These are phyloP conservation scores for Aspergillus hancockii DNA, from an alignment of 495 filamentous ascomycete species.

Conservation along the genomic window DNA sequence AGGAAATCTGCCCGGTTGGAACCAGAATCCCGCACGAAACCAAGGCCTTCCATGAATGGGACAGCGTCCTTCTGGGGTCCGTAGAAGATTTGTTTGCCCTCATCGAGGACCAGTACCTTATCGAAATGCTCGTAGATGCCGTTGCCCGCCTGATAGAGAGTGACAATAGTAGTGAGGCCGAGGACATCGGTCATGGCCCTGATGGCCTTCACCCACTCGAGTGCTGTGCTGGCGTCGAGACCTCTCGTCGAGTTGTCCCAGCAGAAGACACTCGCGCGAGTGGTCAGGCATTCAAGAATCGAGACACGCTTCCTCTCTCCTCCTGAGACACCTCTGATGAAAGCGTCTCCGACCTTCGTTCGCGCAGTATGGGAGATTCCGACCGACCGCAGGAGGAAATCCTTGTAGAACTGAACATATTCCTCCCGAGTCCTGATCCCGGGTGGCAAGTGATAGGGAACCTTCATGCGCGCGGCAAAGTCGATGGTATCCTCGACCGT, in stretches of 20 bases:
- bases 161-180: constrained; percentile 50
- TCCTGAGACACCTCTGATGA: constrained; percentile 78
- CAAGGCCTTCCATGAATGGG: constrained; percentile 67
- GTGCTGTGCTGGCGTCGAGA: constrained; percentile 60
- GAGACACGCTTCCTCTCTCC: constrained; percentile 78
- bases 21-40: constrained; percentile 64
- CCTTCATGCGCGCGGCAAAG: constrained; percentile 57
- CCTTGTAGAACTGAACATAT: constrained; percentile 54
- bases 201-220: constrained; percentile 52
- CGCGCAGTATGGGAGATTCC: constrained; percentile 78
- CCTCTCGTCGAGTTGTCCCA: constrained; percentile 66
- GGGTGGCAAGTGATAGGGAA: constrained; percentile 37
- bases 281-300: constrained; percentile 65
- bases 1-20: constrained; percentile 72
- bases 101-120: constrained; percentile 67
- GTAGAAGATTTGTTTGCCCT: constrained; percentile 63
- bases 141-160: constrained; percentile 64
- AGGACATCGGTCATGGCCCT: constrained; percentile 49
- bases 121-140: constrained; percentile 64
- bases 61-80: constrained; percentile 59
- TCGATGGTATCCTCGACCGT: constrained; percentile 72
- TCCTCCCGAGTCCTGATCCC: constrained; percentile 48
- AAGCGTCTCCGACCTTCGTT: constrained; percentile 81
- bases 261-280: constrained; percentile 60
- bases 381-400: constrained; percentile 67